These are phyloP conservation scores for Emmonsiellopsis sp. DNA, from an alignment of 2,329 filamentous ascomycete species.

Conservation along the genomic window DNA sequence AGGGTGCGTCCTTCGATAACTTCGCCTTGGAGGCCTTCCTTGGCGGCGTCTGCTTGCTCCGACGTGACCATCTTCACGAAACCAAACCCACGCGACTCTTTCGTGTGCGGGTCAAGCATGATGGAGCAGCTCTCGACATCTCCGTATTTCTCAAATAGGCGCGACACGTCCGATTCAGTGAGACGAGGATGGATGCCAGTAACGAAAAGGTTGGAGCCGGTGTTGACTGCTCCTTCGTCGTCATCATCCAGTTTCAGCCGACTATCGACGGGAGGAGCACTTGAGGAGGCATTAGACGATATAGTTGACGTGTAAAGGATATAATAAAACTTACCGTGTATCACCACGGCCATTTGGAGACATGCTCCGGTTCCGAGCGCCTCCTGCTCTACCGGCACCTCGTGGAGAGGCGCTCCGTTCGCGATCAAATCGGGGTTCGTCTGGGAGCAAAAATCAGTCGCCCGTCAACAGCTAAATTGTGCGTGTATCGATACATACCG, in stretches of 20 bases:
- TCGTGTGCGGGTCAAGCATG: slow-evolving; percentile 97
- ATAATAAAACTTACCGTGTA: slow-evolving; percentile 36
- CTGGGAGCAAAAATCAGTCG: slow-evolving; percentile 21
- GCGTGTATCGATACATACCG: slow-evolving; percentile 40
- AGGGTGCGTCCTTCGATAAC: slow-evolving; percentile 89
- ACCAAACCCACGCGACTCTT: slow-evolving; percentile 96
- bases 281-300: neutral
- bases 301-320: neutral
- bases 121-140: slow-evolving; percentile 99
- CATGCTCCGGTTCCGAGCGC: slow-evolving; percentile 50
- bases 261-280: slow-evolving; percentile 20
- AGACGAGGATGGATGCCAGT: slow-evolving; percentile 94
- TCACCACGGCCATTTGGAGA: slow-evolving; percentile 52
- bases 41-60: slow-evolving; percentile 92
- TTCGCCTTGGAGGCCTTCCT: slow-evolving; percentile 91
- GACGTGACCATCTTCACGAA: slow-evolving; percentile 98
- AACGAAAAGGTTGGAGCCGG: slow-evolving; percentile 96
- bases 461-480: slow-evolving; percentile 4
- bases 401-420: slow-evolving; percentile 60
- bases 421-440: slow-evolving; percentile 57
- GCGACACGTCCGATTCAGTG: slow-evolving; percentile 79
- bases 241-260: slow-evolving; percentile 44
- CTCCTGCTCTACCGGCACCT: slow-evolving; percentile 42
- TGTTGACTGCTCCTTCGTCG: slow-evolving; percentile 74
- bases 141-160: slow-evolving; percentile 97